Conservation (phyloP, 768 basidiomycete species). For the Mycena venus region DNA sequence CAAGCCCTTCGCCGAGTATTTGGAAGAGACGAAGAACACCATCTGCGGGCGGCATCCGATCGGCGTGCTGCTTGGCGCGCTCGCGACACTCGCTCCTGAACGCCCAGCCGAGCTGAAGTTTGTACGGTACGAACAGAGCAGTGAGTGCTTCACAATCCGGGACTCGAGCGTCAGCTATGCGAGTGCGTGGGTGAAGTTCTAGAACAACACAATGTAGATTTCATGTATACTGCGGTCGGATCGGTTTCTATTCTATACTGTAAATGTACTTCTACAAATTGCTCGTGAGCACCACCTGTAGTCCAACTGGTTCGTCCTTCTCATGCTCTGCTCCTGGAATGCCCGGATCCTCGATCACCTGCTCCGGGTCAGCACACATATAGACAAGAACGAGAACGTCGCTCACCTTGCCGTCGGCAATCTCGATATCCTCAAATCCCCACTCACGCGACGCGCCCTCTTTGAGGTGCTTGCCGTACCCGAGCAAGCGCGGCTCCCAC, state of each 20-base stretch:
- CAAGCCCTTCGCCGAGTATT: slow-evolving; percentile 73
- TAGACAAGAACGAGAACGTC: slow-evolving; percentile 27
- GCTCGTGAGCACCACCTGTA: slow-evolving; percentile 56
- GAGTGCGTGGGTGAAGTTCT: slow-evolving; percentile 85
- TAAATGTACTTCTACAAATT: slow-evolving; percentile 41
- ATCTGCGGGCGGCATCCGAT: slow-evolving; percentile 98
- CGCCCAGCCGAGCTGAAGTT: slow-evolving; percentile 68
- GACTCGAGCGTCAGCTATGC: slow-evolving; percentile 98
- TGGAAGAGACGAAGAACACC: slow-evolving; percentile 87
- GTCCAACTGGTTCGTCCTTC: slow-evolving; percentile 68
- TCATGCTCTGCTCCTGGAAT: slow-evolving; percentile 76
- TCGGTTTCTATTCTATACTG: not conserved
- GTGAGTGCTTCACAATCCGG: slow-evolving; percentile 70
- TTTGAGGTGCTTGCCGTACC: slow-evolving; percentile 69
- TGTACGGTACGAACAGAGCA: slow-evolving; percentile 96
- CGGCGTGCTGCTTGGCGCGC: slow-evolving; percentile 87
- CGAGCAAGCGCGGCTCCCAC: slow-evolving; percentile 65
- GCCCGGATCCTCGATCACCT: slow-evolving; percentile 83
- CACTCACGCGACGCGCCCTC: slow-evolving; percentile 77
- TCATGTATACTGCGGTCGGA: slow-evolving; percentile 2
- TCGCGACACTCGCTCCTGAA: slow-evolving; percentile 68
- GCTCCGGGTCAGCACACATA: slow-evolving; percentile 2
- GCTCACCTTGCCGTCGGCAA: slow-evolving; percentile 70
- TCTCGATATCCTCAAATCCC: slow-evolving; percentile 84
- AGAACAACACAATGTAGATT: slow-evolving; percentile 21